Evolutionary conservation across 2,329 filamentous ascomycete species (phyloP).

Genomic region (Colletotrichum caudatum): DNA sequence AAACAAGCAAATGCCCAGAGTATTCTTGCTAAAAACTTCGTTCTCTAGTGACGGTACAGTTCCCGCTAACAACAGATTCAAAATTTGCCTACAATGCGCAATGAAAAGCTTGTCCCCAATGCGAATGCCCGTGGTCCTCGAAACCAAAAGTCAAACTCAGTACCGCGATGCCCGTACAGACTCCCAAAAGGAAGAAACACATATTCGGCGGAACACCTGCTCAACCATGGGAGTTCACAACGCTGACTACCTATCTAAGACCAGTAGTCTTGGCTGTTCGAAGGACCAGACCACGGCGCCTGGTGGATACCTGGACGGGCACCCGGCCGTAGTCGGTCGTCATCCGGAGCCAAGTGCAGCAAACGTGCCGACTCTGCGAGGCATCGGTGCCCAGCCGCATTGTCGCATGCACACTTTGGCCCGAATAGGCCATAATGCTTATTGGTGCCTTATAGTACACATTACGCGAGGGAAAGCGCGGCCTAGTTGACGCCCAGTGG

Average conservation of each 20-base stretch:
- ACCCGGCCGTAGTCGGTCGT: background rate
- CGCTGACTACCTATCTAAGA: background rate
- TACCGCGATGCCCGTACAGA: background rate
- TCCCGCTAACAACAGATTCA: background rate
- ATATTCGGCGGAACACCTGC: background rate
- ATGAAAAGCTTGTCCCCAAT: too few relatives aligned
- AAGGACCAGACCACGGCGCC: too few relatives aligned
- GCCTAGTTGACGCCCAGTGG: slow-evolving; percentile 24
- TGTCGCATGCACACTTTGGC: slow-evolving; percentile 5
- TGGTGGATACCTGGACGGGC: background rate
- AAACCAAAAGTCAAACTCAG: background rate
- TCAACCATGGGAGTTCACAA: too few relatives aligned
- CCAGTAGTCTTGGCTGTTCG: background rate
- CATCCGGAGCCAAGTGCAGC: slow-evolving; percentile 1
- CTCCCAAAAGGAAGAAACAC: background rate
- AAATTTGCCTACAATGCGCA: background rate
- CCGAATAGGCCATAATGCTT: background rate
- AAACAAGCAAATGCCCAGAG: too few relatives aligned
- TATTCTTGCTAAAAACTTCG: background rate
- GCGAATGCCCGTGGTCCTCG: background rate
- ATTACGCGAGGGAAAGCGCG: background rate
- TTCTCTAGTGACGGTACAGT: background rate
- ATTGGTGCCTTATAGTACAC: slow-evolving; percentile 9
- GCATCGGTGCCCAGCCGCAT: background rate
- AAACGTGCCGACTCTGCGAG: background rate